Base-by-base conservation (phyloP, 371 early-diverging fungal species). In the Mortierella sp. region DNA sequence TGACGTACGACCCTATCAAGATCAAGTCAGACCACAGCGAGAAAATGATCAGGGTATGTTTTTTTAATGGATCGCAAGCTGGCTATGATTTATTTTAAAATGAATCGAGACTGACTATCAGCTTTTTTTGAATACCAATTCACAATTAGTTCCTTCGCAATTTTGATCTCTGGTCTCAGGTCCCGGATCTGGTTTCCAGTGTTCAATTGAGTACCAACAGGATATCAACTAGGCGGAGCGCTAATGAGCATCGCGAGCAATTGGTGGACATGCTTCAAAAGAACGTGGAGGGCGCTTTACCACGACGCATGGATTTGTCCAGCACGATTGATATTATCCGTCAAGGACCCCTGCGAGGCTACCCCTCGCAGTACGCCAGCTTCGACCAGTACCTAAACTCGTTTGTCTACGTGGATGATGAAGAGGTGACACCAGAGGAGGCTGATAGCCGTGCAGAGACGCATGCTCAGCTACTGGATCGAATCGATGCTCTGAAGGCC, bases 391-490 rank as follows among this genome's bases (percentile, higher is more conserved):
- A 92, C 76, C 80, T 94, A 9, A 79, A 83, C 7, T 93, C 95
- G 0, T 94, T 93, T 83, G 83, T 92, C 24, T 89, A 91, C 13
- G 76, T 90, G 3, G 93, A 94, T 65, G 94, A 93, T 19, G 91
- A 91, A 42, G 93, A 93, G 47, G 81, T 92, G 5, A 90, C 94
- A 0, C 88, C 88, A 4, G 91, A 91, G 34, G 91, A 91, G 42
- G 87, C 90, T 2, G 83, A 92, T 1, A 65, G 44, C 2, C 80
- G 91, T 1, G 89, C 91, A 0, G 79, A 84, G 45, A 80, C 88
- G 50, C 93, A 93, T 47, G 83, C 88, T 0, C 42, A 77, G 0
- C 80, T 93, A 44, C 81, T 90, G 31, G 77, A 90, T 71, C 89
- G 92, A 0, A 88, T 93, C 11, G 80, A 85, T 11, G 79, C 54